Evolutionary conservation across 1,284 basidiomycete genomes (phyloP), one percentile per base, ranked within the genome.

Genomic region (Vanrija sp.): DNA sequence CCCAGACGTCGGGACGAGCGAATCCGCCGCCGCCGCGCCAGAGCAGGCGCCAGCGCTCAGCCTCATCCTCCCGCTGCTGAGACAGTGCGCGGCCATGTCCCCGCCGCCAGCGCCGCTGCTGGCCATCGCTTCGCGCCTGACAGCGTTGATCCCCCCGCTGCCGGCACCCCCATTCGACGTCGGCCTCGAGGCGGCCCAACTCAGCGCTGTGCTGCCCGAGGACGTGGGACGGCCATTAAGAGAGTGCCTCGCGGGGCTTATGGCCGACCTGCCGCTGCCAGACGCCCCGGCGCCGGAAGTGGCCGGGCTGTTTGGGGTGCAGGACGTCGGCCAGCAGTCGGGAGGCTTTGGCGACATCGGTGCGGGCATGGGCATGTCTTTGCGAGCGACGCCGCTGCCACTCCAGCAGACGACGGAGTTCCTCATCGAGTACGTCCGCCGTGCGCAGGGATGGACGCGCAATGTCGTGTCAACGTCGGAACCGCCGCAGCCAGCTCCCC

Each of bases 111-210:
- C 57, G 19, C 49, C 55, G 2, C 46, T 63, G 3, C n/a, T 60
- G 15, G 39, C 58, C 1, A 58, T 74, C 22, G 46, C 61, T 14
- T 50, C 53, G 9, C 61, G 63, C 8, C 23, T 71, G 2, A 51
- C 72, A 0, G 47, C 57, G 1, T 37, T 66, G 4, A 57, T 74
- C 20, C 54, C 65, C 14, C 62, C 68, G 0, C 66, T 69, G 22
- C 72, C 72, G 3, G 64, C 67, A 6, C 71, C 72, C 1, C 65
- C 71, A 0, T 64, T 74, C 39, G 70, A 71, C 42, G 63, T 68
- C 5, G 71, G 69, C 3, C 58, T 74, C 4, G 69, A 72, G 52
- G 69, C 65, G 2, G 67, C 69, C 8, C 58, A 62, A 37, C 51
- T 74, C 3, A 46, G 67, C 19, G 57, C 61, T 10, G 22, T 45